Evolutionary conservation across 1,284 basidiomycete species (phyloP).

Genomic region (Schizophyllum commune): DNA sequence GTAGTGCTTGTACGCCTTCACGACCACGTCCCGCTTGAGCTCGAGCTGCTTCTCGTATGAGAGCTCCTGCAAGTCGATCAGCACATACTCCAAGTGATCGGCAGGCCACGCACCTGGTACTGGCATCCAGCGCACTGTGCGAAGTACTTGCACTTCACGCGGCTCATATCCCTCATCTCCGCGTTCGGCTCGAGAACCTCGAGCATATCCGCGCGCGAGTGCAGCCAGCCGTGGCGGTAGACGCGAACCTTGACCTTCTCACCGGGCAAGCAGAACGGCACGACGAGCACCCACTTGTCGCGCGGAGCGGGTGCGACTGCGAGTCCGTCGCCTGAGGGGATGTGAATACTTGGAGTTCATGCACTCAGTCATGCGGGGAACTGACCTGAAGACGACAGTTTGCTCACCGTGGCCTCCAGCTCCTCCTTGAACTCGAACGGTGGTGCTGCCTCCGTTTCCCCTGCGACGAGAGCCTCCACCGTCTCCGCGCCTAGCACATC

Average conservation of each 20-base stretch:
- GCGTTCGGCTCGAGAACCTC: conserved; percentile 61
- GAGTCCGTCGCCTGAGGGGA: conserved; percentile 57
- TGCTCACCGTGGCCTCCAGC: conserved; percentile 58
- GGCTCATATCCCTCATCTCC: conserved; percentile 55
- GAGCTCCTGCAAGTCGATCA: conserved; percentile 54
- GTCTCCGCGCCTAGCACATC: conserved; percentile 57
- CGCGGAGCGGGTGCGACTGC: conserved; percentile 41
- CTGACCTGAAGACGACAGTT: conserved; percentile 57
- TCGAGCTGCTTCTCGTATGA: conserved; percentile 83
- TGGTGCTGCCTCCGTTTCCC: conserved; percentile 45
- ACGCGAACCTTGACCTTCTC: conserved; percentile 71
- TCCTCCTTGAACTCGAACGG: conserved; percentile 58
- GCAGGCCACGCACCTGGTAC: conserved; percentile 47
- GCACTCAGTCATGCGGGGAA: conserved; percentile 15
- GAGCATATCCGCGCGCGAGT: conserved; percentile 74
- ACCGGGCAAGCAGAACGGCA: conserved; percentile 78
- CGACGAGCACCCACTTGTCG: conserved; percentile 70
- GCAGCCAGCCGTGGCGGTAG: conserved; percentile 56
- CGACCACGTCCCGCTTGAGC: conserved; percentile 83
- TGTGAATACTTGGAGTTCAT: conserved; percentile 1
- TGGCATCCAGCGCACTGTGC: conserved; percentile 75
- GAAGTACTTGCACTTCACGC: conserved; percentile 81
- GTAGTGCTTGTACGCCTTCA: conserved; percentile 79
- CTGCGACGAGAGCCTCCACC: conserved; percentile 42
- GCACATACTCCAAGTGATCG: background rate